Base-by-base conservation (phyloP, 2,329 filamentous ascomycete genomes). In the Colletotrichum sansevieriae region DNA sequence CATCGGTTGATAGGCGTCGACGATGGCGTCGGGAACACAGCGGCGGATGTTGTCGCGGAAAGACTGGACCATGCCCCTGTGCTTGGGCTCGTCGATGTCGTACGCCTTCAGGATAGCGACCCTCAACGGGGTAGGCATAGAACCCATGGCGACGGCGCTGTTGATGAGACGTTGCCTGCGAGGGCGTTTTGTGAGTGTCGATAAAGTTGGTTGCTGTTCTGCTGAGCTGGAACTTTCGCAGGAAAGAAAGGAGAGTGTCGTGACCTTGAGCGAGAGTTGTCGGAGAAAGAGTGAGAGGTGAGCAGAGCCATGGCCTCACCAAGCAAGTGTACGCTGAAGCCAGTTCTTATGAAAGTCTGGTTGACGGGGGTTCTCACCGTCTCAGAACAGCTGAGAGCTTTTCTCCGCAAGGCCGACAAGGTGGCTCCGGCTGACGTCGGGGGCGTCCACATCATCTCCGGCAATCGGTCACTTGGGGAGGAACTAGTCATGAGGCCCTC, bases 61-160 rank as follows among this genome's bases (percentile, higher is more conserved):
- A 3, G 65, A 68, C 55, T 55, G 39, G 15, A 65, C 39, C 65
- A 68, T 68, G 15, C 65, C 65, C 8, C 54, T 43, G 41, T 68
- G 61, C 49, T 68, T 68, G 29, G 65, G 65, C 35, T 68, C 65
- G 18, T 68, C 61, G 20, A 68, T 39, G 44, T 68, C 65, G 41
- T 68, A 68, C 13, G 62, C 61, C 41, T 68, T 68, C 33, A 68
- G 54, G 49, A 68, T 60, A 35, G 65, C 65, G 62, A 68, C 65
- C 39, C 65, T 49, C 8, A 68, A 39, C 5, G 62, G 62, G 12
- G 49, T 43, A 10, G 65, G 62, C 51, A 68, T 51, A 15, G 62
- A 68, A 29, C 62, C 65, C 65, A 68, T 68, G 1, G 37, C 25
- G 13, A 35, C 29, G 49, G 33, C 33, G 29, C 18, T 33, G 49